Base-by-base conservation (phyloP, 1,284 basidiomycete genomes). In the Anthracocystis panici-leucophaei region DNA sequence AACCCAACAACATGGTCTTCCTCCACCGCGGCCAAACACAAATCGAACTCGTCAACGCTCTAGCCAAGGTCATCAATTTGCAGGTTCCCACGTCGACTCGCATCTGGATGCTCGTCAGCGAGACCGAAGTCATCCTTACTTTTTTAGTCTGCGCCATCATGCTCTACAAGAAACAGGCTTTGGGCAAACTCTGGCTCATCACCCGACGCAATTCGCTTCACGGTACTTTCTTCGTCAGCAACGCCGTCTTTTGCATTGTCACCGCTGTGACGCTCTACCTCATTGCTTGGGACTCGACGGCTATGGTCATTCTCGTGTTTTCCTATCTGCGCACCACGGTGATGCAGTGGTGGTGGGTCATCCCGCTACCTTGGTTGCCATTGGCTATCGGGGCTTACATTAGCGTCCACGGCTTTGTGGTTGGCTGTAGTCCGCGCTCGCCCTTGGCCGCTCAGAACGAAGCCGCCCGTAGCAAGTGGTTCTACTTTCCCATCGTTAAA, bases 351-450 rank as follows among this genome's bases (percentile, higher is more conserved):
- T 53, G 44, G 49, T 74, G 71, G 65, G 18, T 68, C 16, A 42
- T 65, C n/a, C 71, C 71, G n/a, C 25, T 60, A 9, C 71, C 71
- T 6, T 74, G 65, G 62, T 16, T 50, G 35, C 57, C 68, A 5
- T 29, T 70, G 3, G 54, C 58, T 7, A 12, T 44, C 2, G 44
- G 61, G 9, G 57, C 60, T 3, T 69, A 60, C 23, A 45, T 60
- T 16, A 69, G 67, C 53, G 44, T 64, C 8, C 67, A 69, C 20
- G 67, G 67, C 5, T 69, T 69, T 20, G 42, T 40, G 0, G 25
- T 64, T 2, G 67, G 67, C 0, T 64, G 61, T 38, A 64, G 61
- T n/a, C 67, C 67, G 6, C 23, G 48, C 0, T 64, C 60, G 1
- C 61, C 67, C 1, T 48, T 64, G 18, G 56, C 53, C 14, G 46